These are phyloP conservation scores for Trametes sp. DNA, from an alignment of 1,284 basidiomycete genomes.

Conservation along the genomic window DNA sequence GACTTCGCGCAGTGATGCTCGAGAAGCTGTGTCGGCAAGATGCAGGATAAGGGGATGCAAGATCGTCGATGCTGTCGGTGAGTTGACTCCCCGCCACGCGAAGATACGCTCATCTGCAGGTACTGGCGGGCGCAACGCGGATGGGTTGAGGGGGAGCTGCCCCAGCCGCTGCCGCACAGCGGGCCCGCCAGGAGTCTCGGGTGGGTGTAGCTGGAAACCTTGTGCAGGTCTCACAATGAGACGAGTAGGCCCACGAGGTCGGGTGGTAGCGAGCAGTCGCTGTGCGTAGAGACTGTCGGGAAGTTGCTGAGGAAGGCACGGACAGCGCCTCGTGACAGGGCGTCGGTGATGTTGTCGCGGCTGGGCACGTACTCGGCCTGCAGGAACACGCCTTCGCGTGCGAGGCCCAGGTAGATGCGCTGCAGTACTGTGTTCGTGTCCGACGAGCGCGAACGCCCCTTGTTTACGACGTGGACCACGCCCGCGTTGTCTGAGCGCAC, in stretches of 20 bases:
- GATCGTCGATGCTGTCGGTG: conserved; percentile 33
- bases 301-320: conserved; percentile 39
- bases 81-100: conserved; percentile 43
- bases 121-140: conserved; percentile 38
- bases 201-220: conserved; percentile 5
- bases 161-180: conserved; percentile 11
- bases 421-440: conserved; percentile 43
- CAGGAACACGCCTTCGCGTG: conserved; percentile 25
- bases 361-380: conserved; percentile 35
- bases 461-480: conserved; percentile 40
- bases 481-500: conserved; percentile 41
- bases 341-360: conserved; percentile 43
- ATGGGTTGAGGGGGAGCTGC: conserved; percentile 32
- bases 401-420: conserved; percentile 37
- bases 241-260: conserved; percentile 31
- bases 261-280: conserved; percentile 30
- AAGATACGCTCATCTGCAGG: conserved; percentile 40
- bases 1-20: conserved; percentile 37
- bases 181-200: not conserved
- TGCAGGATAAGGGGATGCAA: conserved; percentile 34
- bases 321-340: conserved; percentile 46
- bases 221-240: conserved; percentile 28
- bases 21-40: conserved; percentile 36
- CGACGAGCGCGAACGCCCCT: conserved; percentile 40
- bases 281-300: conserved; percentile 28